Evolutionary conservation across 208 protist species (phyloP).

Genomic region (Leishmania amazonensis): DNA sequence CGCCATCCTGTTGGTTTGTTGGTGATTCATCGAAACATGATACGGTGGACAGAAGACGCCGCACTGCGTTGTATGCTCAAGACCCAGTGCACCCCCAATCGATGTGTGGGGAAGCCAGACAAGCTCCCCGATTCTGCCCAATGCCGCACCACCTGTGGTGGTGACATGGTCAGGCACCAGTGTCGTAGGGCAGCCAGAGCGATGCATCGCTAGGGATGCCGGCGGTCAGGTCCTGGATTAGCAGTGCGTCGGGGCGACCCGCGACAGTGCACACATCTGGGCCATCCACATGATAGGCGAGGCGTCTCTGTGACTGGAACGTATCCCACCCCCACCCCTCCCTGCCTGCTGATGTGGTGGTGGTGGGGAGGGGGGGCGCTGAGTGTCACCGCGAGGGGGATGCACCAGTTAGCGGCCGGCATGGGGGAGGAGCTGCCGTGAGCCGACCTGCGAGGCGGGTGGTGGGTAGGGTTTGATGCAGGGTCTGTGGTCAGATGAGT

Average conservation of each 20-base stretch:
- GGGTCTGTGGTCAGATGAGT: background rate
- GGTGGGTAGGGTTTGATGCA: background rate
- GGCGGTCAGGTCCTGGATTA: background rate
- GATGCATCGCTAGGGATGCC: background rate
- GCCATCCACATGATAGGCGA: background rate
- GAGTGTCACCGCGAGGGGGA: background rate
- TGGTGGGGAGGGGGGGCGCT: background rate
- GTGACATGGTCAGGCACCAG: background rate
- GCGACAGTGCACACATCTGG: background rate
- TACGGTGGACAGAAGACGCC: background rate
- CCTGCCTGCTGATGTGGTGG: background rate
- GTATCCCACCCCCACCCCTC: background rate
- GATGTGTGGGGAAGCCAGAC: background rate
- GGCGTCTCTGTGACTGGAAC: background rate
- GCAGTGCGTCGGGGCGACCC: background rate
- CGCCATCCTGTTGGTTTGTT: background rate
- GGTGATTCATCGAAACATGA: background rate
- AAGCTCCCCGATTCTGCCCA: background rate
- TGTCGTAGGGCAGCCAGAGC: background rate
- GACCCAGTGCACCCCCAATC: background rate
- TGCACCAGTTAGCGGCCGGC: background rate
- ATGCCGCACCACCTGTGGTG: background rate
- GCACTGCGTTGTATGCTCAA: background rate
- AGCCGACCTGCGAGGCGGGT: background rate
- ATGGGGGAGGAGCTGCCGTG: background rate